Conservation (phyloP, 306 rosid genomes). For the Trifolium repens region DNA sequence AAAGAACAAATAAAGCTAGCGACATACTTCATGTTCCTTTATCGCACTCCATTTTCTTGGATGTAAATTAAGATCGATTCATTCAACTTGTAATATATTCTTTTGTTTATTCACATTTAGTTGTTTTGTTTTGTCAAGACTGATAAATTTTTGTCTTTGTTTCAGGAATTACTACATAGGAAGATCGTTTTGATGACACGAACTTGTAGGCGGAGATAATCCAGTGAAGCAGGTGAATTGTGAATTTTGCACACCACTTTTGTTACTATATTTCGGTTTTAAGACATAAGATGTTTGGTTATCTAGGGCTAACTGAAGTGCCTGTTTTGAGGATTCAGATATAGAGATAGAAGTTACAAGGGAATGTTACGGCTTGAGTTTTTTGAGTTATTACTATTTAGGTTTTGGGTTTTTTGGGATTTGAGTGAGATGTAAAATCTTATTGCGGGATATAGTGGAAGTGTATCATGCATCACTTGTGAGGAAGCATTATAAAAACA, state of each 20-base stretch:
- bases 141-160: conserved; percentile 43
- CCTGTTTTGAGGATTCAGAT: conserved; percentile 74
- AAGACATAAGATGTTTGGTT: conserved; percentile 60
- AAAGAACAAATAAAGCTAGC: no score
- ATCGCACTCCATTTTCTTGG: no score
- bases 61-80: not conserved
- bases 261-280: conserved; percentile 62
- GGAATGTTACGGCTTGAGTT: conserved; percentile 90
- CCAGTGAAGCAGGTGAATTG: conserved; percentile 81
- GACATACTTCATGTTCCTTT: no score
- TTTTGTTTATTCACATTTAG: not conserved
- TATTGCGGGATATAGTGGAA: conserved; percentile 96
- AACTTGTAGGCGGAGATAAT: conserved; percentile 71
- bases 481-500: conserved; percentile 69
- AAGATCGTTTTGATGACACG: conserved; percentile 62
- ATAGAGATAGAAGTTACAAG: conserved; percentile 76
- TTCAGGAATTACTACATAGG: conserved; percentile 85
- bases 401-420: conserved; percentile 57
- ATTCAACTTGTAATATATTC: conserved; percentile 9
- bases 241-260: conserved; percentile 70
- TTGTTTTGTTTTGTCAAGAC: conserved; percentile 29
- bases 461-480: conserved; percentile 92
- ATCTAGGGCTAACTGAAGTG: conserved; percentile 82
- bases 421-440: conserved; percentile 99
- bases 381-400: conserved; percentile 66